These are phyloP conservation scores for Chondrostereum purpureum DNA, from an alignment of 1,284 basidiomycete species.

Conservation along the genomic window DNA sequence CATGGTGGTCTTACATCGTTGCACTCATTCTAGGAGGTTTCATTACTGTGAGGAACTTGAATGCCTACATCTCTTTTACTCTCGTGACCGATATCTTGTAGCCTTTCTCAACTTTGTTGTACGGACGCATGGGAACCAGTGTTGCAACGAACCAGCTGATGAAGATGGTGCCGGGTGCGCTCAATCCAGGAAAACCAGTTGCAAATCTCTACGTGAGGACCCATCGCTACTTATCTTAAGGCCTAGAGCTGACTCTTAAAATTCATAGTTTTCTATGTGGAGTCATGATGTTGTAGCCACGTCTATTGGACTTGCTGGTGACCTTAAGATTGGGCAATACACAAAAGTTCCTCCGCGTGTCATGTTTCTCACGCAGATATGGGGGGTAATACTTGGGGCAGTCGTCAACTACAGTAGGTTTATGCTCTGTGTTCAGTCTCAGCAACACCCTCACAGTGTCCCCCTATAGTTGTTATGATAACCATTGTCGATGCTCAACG, in stretches of 20 bases:
- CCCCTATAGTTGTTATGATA: conserved; percentile 45
- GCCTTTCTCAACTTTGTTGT: conserved; percentile 35
- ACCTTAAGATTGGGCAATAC: conserved; percentile 75
- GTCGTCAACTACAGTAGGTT: neutral
- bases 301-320: conserved; percentile 43
- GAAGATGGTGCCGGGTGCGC: conserved; percentile 61
- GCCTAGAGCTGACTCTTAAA: neutral
- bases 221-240: neutral
- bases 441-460: neutral
- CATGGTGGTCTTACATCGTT: conserved; percentile 56
- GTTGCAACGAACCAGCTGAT: conserved; percentile 53
- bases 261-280: conserved; percentile 53
- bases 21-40: conserved; percentile 35
- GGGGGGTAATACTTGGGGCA: conserved; percentile 56
- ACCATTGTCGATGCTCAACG: conserved; percentile 49
- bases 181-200: conserved; percentile 58
- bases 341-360: conserved; percentile 68
- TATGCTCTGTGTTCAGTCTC: neutral
- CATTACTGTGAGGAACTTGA: conserved; percentile 22
- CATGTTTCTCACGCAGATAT: conserved; percentile 63
- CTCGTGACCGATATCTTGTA: conserved; percentile 9
- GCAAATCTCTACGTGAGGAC: conserved; percentile 56
- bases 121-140: conserved; percentile 52
- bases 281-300: conserved; percentile 50
- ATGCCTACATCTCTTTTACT: neutral